Base-by-base conservation (phyloP, 2,329 filamentous ascomycete species). In the Talaromyces sp. region DNA sequence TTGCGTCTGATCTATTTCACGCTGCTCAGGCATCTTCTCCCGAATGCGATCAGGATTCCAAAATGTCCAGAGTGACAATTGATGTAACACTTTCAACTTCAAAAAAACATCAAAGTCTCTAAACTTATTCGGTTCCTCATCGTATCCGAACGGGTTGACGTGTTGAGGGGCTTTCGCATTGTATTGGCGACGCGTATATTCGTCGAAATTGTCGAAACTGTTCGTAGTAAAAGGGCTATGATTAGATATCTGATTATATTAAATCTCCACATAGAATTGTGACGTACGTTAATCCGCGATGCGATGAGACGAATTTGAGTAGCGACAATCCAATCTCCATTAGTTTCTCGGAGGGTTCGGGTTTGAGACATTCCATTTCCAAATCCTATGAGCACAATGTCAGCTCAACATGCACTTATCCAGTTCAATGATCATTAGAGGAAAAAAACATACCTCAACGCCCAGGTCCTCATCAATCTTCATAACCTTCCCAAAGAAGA, bases 261-360 rank as follows among this genome's bases (percentile, higher is more conserved):
- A 31, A 27, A 14, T 6, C 19, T 24, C 31, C 19, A 19, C 31
- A 27, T 0, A 48, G 45, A 22, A 8, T 13, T 10, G 33, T 3
- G 67, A 84, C 91, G 70, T 86, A 97, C 93, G 90, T 96, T 57
- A 98, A 82, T 68, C 93, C 93, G 68, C 93, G 90, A 81, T 97
- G 93, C 66, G 93, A 97, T 37, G 95, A 97, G 59, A 97, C 89
- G 75, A 90, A 93, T 84, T 97, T 97, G 66, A 98, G 87, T 22
- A 98, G 83, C 63, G 90, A 88, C 54, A 99, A 84, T 41, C 92
- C 94, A 71, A 98, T 92, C 64, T 94, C 87, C 67, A 90, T 82
- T 19, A 99, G 83, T 68, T 89, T 85, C 52, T 87, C 85, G 1
- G 93, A 96, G 37, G 87, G 83, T 19, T 80, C 79, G 19, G 90